These are phyloP conservation scores for Cryptococcus wingfieldii DNA, from an alignment of 1,284 basidiomycete species.

Conservation along the genomic window DNA sequence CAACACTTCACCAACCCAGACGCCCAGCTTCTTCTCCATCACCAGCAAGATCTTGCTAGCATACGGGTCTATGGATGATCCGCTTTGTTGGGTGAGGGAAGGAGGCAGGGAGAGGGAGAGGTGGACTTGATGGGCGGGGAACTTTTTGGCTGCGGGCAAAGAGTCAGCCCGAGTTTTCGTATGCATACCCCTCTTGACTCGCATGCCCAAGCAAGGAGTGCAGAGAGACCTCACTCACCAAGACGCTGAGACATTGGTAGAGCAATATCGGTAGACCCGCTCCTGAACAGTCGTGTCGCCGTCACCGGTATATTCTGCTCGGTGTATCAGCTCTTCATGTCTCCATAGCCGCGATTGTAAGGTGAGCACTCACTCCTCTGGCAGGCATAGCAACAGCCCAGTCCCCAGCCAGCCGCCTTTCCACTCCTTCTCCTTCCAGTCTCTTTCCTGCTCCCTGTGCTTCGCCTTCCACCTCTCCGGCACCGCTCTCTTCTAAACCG, in stretches of 20 bases:
- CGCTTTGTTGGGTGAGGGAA: conserved; percentile 27
- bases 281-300: conserved; percentile 64
- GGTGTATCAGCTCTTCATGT: conserved; percentile 19
- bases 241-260: conserved; percentile 70
- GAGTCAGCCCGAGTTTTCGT: not conserved
- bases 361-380: conserved; percentile 45
- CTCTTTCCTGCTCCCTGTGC: not conserved
- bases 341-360: not conserved
- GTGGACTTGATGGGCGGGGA: conserved; percentile 41
- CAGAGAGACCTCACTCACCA: conserved; percentile 54
- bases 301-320: conserved; percentile 52
- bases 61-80: conserved; percentile 37
- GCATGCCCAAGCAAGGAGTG: not conserved
- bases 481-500: too few relatives aligned
- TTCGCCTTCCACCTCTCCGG: not conserved
- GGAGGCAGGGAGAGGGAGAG: conserved; percentile 40
- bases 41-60: conserved; percentile 35
- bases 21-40: conserved; percentile 44
- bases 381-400: conserved; percentile 82
- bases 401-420: conserved; percentile 63
- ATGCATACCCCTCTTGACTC: too few relatives aligned
- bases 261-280: conserved; percentile 61
- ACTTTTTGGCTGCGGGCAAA: conserved; percentile 30
- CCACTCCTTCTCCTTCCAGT: conserved; percentile 30
- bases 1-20: conserved; percentile 34